These are phyloP conservation scores for Angomonas desouzai DNA, from an alignment of 208 protist species.

Conservation along the genomic window DNA sequence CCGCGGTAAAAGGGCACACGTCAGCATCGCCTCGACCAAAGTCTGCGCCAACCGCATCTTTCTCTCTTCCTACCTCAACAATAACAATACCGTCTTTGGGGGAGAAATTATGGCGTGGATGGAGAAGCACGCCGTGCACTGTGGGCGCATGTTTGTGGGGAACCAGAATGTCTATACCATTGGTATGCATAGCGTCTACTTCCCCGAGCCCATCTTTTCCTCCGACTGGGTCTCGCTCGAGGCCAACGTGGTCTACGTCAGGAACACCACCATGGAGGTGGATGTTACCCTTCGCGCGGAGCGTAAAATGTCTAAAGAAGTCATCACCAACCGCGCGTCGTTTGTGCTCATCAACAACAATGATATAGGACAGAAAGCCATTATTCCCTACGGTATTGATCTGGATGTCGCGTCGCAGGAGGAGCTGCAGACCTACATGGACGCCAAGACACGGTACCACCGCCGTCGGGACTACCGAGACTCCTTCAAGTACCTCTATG, in stretches of 20 bases:
- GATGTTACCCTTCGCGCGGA: slow-evolving; percentile 75
- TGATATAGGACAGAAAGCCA: slow-evolving; percentile 80
- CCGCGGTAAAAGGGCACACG: slow-evolving; percentile 41
- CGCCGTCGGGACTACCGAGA: slow-evolving; percentile 21
- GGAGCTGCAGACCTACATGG: slow-evolving; percentile 61
- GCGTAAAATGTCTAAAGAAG: slow-evolving; percentile 28
- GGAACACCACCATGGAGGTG: slow-evolving; percentile 90
- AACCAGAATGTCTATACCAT: slow-evolving; percentile 86
- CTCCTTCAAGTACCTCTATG: slow-evolving; percentile 16
- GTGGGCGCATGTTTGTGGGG: slow-evolving; percentile 83
- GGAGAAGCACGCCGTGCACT: slow-evolving; percentile 86
- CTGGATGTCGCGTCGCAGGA: slow-evolving; percentile 58
- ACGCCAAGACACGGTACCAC: slow-evolving; percentile 58
- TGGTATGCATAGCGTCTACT: slow-evolving; percentile 88
- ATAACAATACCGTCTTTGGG: slow-evolving; percentile 92
- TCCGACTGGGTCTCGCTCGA: slow-evolving; percentile 86
- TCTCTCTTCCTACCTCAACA: slow-evolving; percentile 81
- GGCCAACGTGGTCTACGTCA: slow-evolving; percentile 82
- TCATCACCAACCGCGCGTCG: slow-evolving; percentile 80
- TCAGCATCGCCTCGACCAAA: slow-evolving; percentile 46
- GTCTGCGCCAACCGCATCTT: slow-evolving; percentile 82
- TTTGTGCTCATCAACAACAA: slow-evolving; percentile 85
- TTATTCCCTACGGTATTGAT: slow-evolving; percentile 66
- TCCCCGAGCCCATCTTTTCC: slow-evolving; percentile 78
- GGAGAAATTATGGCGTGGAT: slow-evolving; percentile 91